phyloP scores from a whole-genome alignment of 768 basidiomycete species.

The Naematelia encephala region DNA sequence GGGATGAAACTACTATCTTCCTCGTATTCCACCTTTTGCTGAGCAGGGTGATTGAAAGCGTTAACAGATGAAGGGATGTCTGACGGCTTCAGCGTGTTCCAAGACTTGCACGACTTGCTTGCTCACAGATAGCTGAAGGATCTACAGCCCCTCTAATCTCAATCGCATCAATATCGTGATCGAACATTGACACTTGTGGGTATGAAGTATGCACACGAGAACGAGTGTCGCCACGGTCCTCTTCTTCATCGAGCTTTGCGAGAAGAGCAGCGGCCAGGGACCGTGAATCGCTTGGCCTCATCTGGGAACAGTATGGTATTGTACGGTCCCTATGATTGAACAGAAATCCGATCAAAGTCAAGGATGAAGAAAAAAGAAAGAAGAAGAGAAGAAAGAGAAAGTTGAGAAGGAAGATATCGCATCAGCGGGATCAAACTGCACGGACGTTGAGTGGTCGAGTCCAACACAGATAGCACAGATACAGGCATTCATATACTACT shows the following conservation, averaged over 20 bases:
- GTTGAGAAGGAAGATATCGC: neutral
- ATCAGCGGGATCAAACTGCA: no score
- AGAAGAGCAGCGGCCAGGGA: neutral
- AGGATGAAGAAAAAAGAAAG: neutral
- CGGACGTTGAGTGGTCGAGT: no score
- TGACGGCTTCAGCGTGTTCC: no score
- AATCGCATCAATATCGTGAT: neutral
- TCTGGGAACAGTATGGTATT: neutral
- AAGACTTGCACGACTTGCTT: no score
- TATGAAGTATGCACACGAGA: no score
- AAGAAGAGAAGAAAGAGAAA: constrained; percentile 8
- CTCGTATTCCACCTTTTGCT: neutral
- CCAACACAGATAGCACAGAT: no score
- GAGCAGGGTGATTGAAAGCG: no score
- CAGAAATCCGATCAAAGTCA: neutral
- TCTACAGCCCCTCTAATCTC: no score
- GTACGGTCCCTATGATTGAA: neutral
- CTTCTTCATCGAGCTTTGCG: neutral
- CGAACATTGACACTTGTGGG: no score
- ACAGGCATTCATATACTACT: constrained; percentile 17
- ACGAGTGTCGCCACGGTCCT: neutral
- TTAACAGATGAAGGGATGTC: no score
- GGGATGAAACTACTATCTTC: neutral
- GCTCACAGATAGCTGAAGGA: no score
- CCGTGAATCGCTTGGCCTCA: neutral